Evolutionary conservation across 495 filamentous ascomycete genomes (phyloP).

Genomic region (Penicillium longicatenatum): DNA sequence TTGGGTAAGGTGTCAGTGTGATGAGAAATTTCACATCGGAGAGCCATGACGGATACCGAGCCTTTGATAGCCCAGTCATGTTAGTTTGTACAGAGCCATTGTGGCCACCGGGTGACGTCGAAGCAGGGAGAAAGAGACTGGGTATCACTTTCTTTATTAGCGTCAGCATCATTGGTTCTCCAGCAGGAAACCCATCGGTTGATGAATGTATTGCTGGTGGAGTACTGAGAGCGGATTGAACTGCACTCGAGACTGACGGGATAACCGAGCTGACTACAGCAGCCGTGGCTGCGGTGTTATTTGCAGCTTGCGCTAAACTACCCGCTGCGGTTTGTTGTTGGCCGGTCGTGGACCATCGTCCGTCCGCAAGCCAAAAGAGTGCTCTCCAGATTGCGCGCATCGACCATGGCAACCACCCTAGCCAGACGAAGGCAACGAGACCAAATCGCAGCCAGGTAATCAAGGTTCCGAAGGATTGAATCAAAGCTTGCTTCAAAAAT

Average conservation of each 20-base stretch:
- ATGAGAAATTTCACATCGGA: slow-evolving; percentile 73
- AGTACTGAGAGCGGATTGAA: slow-evolving; percentile 28
- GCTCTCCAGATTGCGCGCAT: slow-evolving; percentile 90
- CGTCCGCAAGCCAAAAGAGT: slow-evolving; percentile 94
- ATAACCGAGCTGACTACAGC: slow-evolving; percentile 20
- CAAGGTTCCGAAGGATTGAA: slow-evolving; percentile 69
- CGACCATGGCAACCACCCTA: slow-evolving; percentile 83
- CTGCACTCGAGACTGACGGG: slow-evolving; percentile 29
- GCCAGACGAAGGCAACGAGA: slow-evolving; percentile 85
- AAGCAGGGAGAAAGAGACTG: slow-evolving; percentile 41
- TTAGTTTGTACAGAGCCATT: slow-evolving; percentile 21
- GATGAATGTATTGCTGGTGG: slow-evolving; percentile 37
- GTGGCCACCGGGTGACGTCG: slow-evolving; percentile 29
- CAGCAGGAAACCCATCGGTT: slow-evolving; percentile 42
- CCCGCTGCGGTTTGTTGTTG: slow-evolving; percentile 14
- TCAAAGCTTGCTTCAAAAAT: slow-evolving; percentile 72
- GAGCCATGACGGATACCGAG: slow-evolving; percentile 53
- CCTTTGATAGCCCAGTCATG: slow-evolving; percentile 27
- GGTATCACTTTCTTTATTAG: slow-evolving; percentile 48
- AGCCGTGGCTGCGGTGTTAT: slow-evolving; percentile 44
- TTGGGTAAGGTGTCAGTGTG: slow-evolving; percentile 68
- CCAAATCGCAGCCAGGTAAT: slow-evolving; percentile 74
- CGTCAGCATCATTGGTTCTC: slow-evolving; percentile 52
- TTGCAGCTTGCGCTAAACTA: slow-evolving; percentile 22
- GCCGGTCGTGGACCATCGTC: slow-evolving; percentile 66